Conservation (phyloP, 352 stramenopile species). For the Pseudoperonospora humuli region DNA sequence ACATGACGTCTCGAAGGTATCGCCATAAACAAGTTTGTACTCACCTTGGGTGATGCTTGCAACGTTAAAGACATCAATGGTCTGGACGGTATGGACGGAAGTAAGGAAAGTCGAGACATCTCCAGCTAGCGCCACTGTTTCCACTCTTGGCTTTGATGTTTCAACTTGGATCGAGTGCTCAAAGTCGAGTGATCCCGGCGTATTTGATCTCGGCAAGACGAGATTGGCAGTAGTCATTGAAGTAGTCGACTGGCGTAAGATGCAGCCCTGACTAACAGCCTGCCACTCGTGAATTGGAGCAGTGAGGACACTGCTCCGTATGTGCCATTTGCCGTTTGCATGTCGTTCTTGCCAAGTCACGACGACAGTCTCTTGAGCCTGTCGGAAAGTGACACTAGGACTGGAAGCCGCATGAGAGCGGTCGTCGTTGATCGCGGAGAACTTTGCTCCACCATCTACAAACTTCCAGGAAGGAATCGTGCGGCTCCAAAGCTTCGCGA, state of each 20-base stretch:
- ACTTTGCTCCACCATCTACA: slow-evolving; percentile 26
- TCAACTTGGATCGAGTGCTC: slow-evolving; percentile 42
- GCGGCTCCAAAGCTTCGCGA: slow-evolving; percentile 19
- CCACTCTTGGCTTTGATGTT: slow-evolving; percentile 33
- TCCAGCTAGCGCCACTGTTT: slow-evolving; percentile 28
- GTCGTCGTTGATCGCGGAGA: slow-evolving; percentile 42
- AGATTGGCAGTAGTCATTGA: slow-evolving; percentile 31
- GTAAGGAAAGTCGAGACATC: slow-evolving; percentile 30
- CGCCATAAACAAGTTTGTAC: slow-evolving; percentile 48
- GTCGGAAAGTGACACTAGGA: slow-evolving; percentile 19
- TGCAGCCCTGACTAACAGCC: slow-evolving; percentile 39
- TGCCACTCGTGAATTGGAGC: slow-evolving; percentile 28
- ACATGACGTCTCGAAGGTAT: slow-evolving; percentile 26
- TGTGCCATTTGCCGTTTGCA: slow-evolving; percentile 24
- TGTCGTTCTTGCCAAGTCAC: slow-evolving; percentile 42
- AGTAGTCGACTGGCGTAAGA: slow-evolving; percentile 33
- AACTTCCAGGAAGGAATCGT: slow-evolving; percentile 24
- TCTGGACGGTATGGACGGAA: slow-evolving; percentile 34
- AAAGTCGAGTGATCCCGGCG: slow-evolving; percentile 47
- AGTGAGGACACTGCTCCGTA: slow-evolving; percentile 24
- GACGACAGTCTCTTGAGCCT: slow-evolving; percentile 14
- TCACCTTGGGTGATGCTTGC: slow-evolving; percentile 38
- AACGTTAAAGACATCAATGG: slow-evolving; percentile 48
- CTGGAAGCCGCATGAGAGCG: slow-evolving; percentile 14
- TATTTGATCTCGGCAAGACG: slow-evolving; percentile 39